Base-by-base conservation (phyloP, 192 early-diverging fungal species). In the Fimicolochytrium jonesii region DNA sequence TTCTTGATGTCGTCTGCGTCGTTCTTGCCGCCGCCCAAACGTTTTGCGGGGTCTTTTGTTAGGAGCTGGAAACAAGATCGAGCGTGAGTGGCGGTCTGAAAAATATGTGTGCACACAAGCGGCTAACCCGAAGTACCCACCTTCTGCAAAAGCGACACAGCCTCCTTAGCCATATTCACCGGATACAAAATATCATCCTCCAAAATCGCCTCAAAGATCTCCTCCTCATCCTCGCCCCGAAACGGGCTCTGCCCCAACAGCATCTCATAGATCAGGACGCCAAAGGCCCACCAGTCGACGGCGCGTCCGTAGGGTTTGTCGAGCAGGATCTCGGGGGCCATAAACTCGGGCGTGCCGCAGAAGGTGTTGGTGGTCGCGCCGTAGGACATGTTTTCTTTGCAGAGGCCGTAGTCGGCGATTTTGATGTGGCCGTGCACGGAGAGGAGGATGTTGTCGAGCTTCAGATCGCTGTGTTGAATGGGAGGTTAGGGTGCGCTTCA, bases 301-400 rank as follows among this genome's bases (percentile, higher is more conserved):
- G 96, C 93, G n/a, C 90, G 83, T 11, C 87, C 89, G 69, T 98
- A 98, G 39, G 90, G 90, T 76, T 96, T 90, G 72, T 96, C 96
- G 56, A 88, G 74, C 29, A 98, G 77, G 50, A 98, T 96, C 74
- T 98, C 96, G 37, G 96, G 96, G 5, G 96, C 94, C 94, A 98
- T 98, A 62, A 96, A 98, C 71, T 98, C 96, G 13, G 94, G 94
- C 26, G 96, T 98, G 31, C 96, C 96, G 67, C 94, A 97, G 77
- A 97, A 98, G 3, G 94, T 98, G 45, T 87, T 90, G 3, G 96
- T 97, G 0, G 87, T 91, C 17, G 79, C 75, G 13, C 92, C 93
- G 59, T 86, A 87, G 37, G 83, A 80, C 91, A 97, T 97, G 63
- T 92, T 90, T 57, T 85, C 95, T 80, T 99, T 99, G 76, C 96